These are phyloP conservation scores for Cystobasidium onofrii DNA, from an alignment of 768 basidiomycete species.

Conservation along the genomic window DNA sequence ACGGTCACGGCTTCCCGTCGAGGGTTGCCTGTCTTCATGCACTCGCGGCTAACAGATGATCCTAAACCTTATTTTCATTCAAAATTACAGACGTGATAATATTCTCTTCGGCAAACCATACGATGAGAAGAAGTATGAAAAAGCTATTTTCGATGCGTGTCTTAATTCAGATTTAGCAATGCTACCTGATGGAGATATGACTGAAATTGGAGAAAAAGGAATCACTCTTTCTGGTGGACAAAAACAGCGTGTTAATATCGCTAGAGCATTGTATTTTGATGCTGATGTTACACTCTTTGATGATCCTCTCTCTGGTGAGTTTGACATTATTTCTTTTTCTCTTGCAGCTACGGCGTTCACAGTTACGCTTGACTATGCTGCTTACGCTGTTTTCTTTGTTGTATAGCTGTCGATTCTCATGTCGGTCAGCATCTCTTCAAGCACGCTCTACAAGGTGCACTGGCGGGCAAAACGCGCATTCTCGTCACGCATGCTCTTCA, in stretches of 20 bases:
- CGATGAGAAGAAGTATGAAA: conserved; percentile 74
- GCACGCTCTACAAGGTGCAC: conserved; percentile 29
- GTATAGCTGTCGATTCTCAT: conserved; percentile 69
- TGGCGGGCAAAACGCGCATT: conserved; percentile 62
- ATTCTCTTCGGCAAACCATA: conserved; percentile 78
- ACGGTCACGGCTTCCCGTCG: no score
- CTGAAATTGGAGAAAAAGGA: conserved; percentile 67
- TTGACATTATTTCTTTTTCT: not conserved
- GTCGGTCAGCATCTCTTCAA: conserved; percentile 81
- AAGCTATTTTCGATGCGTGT: conserved; percentile 66
- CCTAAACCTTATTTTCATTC: conserved; percentile 66
- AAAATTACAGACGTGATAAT: conserved; percentile 78
- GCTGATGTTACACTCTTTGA: conserved; percentile 83
- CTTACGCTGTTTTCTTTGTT: no score
- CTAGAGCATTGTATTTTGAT: conserved; percentile 75
- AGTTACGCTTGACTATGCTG: conserved; percentile 69
- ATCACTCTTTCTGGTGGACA: conserved; percentile 80
- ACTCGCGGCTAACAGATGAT: not conserved
- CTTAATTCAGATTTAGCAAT: conserved; percentile 71
- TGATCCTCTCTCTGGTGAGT: conserved; percentile 47
- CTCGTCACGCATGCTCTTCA: conserved; percentile 88
- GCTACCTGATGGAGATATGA: conserved; percentile 69
- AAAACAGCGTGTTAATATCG: conserved; percentile 73
- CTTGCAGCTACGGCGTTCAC: conserved; percentile 42
- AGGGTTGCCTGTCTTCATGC: not conserved